Percentiles rank a stretch among this genome's conserved stretches.
Conservation (phyloP, 1,139 yeast species). For the Suhomyces maxii region DNA sequence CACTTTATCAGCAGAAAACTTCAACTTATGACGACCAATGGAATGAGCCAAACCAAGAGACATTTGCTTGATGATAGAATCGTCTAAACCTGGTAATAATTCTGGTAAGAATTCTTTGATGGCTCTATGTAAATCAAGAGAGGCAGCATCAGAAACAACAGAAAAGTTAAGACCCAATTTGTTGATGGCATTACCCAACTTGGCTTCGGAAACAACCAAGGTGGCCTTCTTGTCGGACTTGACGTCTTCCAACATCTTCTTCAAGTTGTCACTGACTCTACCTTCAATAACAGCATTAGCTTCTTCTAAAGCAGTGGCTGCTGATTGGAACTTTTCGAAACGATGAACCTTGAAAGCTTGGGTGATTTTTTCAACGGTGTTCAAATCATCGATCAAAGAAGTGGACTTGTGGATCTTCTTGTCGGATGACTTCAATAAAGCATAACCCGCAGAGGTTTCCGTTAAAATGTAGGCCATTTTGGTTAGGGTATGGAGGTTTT, state of each 20-base stretch:
- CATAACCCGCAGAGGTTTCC: slow-evolving; percentile 98
- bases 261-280: slow-evolving; percentile 82
- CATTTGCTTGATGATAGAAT: slow-evolving; percentile 85
- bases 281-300: slow-evolving; percentile 92
- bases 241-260: slow-evolving; percentile 72
- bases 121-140: slow-evolving; percentile 92
- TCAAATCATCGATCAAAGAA: slow-evolving; percentile 70
- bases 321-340: slow-evolving; percentile 90
- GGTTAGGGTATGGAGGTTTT: slow-evolving; percentile 1
- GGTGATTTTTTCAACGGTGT: slow-evolving; percentile 79
- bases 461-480: slow-evolving; percentile 91
- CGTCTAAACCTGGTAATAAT: slow-evolving; percentile 89
- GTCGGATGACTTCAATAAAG: slow-evolving; percentile 94
- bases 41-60: slow-evolving; percentile 97
- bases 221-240: slow-evolving; percentile 89
- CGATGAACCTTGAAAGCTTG: slow-evolving; percentile 87
- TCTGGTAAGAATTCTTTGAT: slow-evolving; percentile 92
- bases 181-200: slow-evolving; percentile 94
- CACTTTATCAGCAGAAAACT: slow-evolving; percentile 96
- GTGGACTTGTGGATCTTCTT: slow-evolving; percentile 92
- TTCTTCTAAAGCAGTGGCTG: slow-evolving; percentile 95
- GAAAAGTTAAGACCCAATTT: slow-evolving; percentile 86
- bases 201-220: slow-evolving; percentile 90
- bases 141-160: slow-evolving; percentile 92
- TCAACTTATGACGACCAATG: slow-evolving; percentile 94